These are phyloP conservation scores for Pistacia atlantica DNA, from an alignment of 345 rosid genomes.

Conservation along the genomic window DNA sequence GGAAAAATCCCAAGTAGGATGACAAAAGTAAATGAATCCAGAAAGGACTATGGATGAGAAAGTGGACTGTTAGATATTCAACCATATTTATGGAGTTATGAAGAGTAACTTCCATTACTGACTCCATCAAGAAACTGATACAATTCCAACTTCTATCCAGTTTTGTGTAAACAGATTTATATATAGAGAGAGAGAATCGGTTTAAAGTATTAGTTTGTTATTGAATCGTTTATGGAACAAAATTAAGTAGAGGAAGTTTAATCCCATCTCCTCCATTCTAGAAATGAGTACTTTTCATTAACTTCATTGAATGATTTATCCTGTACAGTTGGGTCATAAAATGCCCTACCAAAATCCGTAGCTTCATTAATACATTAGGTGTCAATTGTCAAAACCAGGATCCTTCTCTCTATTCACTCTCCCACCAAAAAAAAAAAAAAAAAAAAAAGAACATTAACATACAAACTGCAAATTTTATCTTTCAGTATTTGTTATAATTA, in stretches of 20 bases:
- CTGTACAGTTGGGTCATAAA: background rate
- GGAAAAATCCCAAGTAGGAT: too few species aligned
- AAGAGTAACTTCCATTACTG: background rate
- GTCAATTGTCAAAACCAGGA: background rate
- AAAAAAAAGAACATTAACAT: too few species aligned
- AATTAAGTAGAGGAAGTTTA: background rate
- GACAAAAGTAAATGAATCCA: too few species aligned
- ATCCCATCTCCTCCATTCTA: background rate
- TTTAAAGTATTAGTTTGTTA: too few species aligned
- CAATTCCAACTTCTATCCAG: background rate
- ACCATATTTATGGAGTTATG: background rate
- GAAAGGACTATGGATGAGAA: too few species aligned
- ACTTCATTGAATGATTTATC: background rate
- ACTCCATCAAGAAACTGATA: slow-evolving; percentile 4
- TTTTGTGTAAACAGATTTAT: background rate
- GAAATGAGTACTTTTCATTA: too few species aligned
- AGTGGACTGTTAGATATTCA: too few species aligned
- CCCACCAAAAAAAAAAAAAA: too few species aligned
- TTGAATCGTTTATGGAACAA: slow-evolving; percentile 10
- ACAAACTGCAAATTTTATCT: too few species aligned
- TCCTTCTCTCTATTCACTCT: too few species aligned
- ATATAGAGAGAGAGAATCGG: background rate
- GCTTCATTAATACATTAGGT: background rate
- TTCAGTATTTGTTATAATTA: too few species aligned
- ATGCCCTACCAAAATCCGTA: background rate